A percentile compares a stretch with the other conserved stretches of the same genome.
phyloP scores from a whole-genome alignment of 345 rosid genomes.

The Turritis glabra region DNA sequence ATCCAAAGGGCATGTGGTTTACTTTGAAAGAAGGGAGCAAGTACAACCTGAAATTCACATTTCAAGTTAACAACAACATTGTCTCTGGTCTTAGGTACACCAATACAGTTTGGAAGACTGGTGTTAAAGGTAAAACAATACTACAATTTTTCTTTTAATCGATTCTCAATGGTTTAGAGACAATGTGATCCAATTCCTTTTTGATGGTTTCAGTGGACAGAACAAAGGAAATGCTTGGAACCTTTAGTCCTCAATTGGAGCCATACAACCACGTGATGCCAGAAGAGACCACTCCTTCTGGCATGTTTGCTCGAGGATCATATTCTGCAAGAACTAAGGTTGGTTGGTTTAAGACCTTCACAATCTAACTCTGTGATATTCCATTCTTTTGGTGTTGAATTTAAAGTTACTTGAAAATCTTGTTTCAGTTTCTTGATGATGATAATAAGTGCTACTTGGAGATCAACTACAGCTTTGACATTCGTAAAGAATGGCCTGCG shows the following conservation, averaged over 20 bases:
- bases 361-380: background rate
- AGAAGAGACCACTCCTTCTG: conserved; percentile 74
- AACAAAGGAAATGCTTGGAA: conserved; percentile 74
- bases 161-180: background rate
- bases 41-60: conserved; percentile 60
- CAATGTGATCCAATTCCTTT: conserved; percentile 6
- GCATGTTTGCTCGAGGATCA: conserved; percentile 72
- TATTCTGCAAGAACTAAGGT: conserved; percentile 82
- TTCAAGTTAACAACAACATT: conserved; percentile 74
- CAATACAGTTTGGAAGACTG: conserved; percentile 78
- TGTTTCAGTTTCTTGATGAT: conserved; percentile 70
- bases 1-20: conserved; percentile 67
- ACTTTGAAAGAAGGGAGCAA: conserved; percentile 74
- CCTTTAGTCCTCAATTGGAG: conserved; percentile 75
- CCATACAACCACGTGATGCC: conserved; percentile 66
- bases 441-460: conserved; percentile 83
- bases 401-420: background rate
- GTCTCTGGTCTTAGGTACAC: conserved; percentile 82
- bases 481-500: conserved; percentile 71
- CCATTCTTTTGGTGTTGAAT: background rate
- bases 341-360: conserved; percentile 4
- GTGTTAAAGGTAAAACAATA: conserved; percentile 49
- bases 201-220: conserved; percentile 54
- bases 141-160: background rate
- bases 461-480: conserved; percentile 75